Percentiles rank a stretch among this genome's conserved stretches.
Conservation (phyloP, 306 rosid species). For the Pueraria montana region DNA sequence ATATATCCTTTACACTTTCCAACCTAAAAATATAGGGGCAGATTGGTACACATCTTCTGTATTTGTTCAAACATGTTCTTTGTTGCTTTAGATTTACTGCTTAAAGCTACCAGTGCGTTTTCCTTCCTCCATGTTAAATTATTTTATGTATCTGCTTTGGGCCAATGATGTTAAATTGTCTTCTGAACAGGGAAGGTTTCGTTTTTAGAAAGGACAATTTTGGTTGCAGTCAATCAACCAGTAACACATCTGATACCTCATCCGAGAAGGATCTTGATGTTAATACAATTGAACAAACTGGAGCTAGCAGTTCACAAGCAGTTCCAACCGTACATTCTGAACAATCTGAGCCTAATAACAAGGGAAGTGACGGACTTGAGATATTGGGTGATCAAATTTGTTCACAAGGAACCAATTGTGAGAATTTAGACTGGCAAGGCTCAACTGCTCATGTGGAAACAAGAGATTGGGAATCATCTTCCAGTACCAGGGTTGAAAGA, state of each 20-base stretch:
- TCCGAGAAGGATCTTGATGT: constrained; percentile 55
- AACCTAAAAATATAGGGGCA: constrained; percentile 1
- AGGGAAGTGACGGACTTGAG: constrained; percentile 53
- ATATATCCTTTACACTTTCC: constrained; percentile 5
- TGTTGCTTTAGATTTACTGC: constrained; percentile 37
- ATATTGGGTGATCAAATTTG: constrained; percentile 53
- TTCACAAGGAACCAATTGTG: constrained; percentile 52
- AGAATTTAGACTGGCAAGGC: constrained; percentile 48
- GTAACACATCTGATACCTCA: constrained; percentile 63
- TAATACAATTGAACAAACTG: constrained; percentile 57
- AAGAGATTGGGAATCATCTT: constrained; percentile 48
- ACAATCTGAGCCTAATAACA: constrained; percentile 54
- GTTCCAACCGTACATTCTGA: constrained; percentile 55
- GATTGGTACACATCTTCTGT: constrained; percentile 22
- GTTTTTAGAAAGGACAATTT: constrained; percentile 69
- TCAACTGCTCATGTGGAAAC: constrained; percentile 54
- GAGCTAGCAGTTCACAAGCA: constrained; percentile 57
- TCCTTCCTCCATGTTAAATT: background rate
- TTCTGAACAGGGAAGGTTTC: constrained; percentile 84
- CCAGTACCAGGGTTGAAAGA: constrained; percentile 48
- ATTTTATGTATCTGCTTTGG: constrained; percentile 36
- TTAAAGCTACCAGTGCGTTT: constrained; percentile 21
- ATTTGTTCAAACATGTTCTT: constrained; percentile 37
- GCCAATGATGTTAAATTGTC: constrained; percentile 35
- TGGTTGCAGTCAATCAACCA: constrained; percentile 65